Evolutionary conservation across 345 rosid genomes (phyloP).

Genomic region (Jatropha curcas): DNA sequence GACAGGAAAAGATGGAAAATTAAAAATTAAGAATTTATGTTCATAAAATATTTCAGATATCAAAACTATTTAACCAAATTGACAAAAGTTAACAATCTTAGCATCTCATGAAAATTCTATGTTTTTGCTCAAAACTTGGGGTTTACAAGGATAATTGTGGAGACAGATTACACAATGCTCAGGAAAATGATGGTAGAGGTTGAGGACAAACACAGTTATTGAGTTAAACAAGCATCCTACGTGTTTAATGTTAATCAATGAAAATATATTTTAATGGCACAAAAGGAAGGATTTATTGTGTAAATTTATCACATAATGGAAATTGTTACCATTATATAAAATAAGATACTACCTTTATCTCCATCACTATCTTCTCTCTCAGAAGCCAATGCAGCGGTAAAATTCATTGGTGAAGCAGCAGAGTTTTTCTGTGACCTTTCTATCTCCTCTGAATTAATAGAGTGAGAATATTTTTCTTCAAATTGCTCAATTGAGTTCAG

Average conservation of each 20-base stretch:
- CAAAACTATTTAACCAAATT: no score
- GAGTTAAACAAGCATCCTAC: background rate
- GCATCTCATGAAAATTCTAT: no score
- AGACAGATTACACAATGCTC: no score
- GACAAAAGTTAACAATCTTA: no score
- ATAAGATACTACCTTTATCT: conserved; percentile 36
- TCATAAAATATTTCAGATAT: no score
- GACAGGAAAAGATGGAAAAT: no score
- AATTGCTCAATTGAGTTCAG: conserved; percentile 23
- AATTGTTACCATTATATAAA: background rate
- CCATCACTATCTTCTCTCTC: conserved; percentile 21
- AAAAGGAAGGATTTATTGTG: background rate
- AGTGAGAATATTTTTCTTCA: conserved; percentile 24
- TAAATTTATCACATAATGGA: background rate
- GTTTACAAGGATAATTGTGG: no score
- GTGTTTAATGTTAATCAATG: background rate
- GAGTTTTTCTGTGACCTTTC: conserved; percentile 6
- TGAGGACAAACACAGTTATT: background rate
- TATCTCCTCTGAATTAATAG: conserved; percentile 24
- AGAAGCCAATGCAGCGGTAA: conserved; percentile 17
- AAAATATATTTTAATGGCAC: background rate
- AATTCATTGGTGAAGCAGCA: conserved; percentile 23
- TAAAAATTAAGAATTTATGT: no score
- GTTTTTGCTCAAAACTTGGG: no score
- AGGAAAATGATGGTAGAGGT: no score